Evolutionary conservation across 805 yeast genomes (phyloP).

Genomic region (Wickerhamiella slavikovae): DNA sequence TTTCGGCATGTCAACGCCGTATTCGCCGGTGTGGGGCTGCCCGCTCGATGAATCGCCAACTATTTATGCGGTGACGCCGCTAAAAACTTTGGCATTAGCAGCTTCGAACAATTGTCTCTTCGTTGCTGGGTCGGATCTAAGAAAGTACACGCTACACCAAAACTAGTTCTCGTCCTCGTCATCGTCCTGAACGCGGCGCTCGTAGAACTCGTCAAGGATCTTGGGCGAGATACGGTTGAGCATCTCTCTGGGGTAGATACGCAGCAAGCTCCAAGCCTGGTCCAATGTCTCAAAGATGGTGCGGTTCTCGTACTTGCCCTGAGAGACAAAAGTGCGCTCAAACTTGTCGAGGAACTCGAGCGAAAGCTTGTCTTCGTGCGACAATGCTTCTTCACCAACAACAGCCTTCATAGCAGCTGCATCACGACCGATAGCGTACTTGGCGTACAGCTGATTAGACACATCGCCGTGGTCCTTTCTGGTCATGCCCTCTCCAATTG

Average conservation of each 20-base stretch:
- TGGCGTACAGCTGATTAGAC: conserved; percentile 95
- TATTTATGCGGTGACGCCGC: too few relatives aligned
- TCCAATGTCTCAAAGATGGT: conserved; percentile 86
- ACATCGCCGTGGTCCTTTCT: conserved; percentile 99
- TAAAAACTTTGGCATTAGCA: too few relatives aligned
- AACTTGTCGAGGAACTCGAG: conserved; percentile 95
- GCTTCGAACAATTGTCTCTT: too few relatives aligned
- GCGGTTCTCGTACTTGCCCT: conserved; percentile 95
- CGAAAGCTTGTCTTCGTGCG: conserved; percentile 92
- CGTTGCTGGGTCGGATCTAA: too few relatives aligned
- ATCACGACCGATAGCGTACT: conserved; percentile 98
- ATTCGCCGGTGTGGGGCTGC: too few relatives aligned
- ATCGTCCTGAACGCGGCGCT: conserved; percentile 23
- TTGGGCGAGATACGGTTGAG: conserved; percentile 97
- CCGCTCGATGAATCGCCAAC: too few relatives aligned
- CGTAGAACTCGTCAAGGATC: conserved; percentile 87
- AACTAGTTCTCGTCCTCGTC: conserved; percentile 30
- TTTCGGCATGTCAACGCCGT: too few relatives aligned
- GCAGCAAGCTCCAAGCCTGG: conserved; percentile 92
- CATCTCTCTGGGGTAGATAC: conserved; percentile 98
- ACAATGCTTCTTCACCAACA: conserved; percentile 98
- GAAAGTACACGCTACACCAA: too few relatives aligned
- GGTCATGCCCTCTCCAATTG: conserved; percentile 99
- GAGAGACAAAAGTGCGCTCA: conserved; percentile 85
- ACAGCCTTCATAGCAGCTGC: conserved; percentile 99